Evolutionary conservation across 176 grass and related monocot species (phyloP), one percentile per base, ranked within the genome.

Genomic region (Secale cereale): DNA sequence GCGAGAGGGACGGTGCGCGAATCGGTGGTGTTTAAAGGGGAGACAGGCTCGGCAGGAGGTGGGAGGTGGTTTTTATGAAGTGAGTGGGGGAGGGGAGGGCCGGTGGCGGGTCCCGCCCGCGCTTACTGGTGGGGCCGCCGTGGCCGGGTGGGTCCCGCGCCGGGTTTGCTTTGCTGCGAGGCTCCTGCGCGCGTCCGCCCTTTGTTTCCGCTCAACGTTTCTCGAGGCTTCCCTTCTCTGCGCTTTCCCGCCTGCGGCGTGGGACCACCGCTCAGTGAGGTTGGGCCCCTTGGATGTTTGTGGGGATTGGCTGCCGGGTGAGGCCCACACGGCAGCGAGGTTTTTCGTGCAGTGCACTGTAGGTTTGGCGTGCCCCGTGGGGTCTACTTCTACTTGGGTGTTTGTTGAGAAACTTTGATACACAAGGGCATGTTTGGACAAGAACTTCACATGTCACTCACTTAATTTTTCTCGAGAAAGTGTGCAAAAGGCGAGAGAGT

Each of bases 31-130:
- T 83, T 91, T 79, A 91, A 83, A 87, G 80, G 30, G 83, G 74
- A 28, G 86, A 90, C 77, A 88, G 41, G 41, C 71, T 74, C 71
- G 71, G 71, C 71, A 74, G 35, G 79, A 48, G 78, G 82, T 84
- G 78, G 85, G 85, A 74, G 88, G 80, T 83, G 79, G 83, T 83
- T 90, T 90, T 90, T 90, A 90, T 79, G 82, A 83, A 83, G 15
- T 37, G 62, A 28, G 52, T 22, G 52, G 48, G 46, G 46, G 16
- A 33, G 35, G 26, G 14, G 4, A 56, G 4, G 6, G 68, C 23
- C 20, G 45, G 35, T 30, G 35, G 66, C 35, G 80, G 83, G 74
- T 23, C 23, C 69, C 77, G 5, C 62, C 0, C 76, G 76, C 74
- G 35, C 72, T 54, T 83, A 59, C 45, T 26, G 20, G 32, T 6